These are phyloP conservation scores for Rhizoclosmatium sp. DNA, from an alignment of 192 early-diverging fungal species.

Conservation along the genomic window DNA sequence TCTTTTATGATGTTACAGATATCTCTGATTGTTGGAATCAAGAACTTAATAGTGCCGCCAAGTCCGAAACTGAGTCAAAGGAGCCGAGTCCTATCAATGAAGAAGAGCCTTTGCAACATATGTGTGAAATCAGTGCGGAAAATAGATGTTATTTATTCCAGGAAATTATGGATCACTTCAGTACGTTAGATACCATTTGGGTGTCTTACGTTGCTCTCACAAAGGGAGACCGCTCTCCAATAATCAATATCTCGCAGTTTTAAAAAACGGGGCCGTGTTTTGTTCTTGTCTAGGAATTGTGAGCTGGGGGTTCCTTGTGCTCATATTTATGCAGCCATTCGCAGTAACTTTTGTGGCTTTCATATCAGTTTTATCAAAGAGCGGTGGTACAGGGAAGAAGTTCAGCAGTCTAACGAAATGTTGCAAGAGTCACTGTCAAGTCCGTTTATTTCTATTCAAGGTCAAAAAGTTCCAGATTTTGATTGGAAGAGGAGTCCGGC, in stretches of 20 bases:
- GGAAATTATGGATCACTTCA: neutral
- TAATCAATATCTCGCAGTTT: neutral
- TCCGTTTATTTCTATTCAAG: neutral
- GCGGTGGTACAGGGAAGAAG: neutral
- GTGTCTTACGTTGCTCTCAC: neutral
- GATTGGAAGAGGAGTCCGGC: neutral
- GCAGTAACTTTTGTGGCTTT: neutral
- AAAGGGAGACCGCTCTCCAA: neutral
- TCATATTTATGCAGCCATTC: neutral
- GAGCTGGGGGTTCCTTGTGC: neutral
- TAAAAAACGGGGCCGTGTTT: neutral
- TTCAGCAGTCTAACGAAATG: neutral
- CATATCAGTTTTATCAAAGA: neutral
- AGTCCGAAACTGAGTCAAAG: too few species aligned
- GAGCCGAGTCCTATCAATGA: neutral
- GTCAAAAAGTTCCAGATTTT: neutral
- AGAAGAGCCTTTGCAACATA: neutral
- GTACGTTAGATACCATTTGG: neutral
- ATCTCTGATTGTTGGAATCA: neutral
- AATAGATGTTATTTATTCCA: neutral
- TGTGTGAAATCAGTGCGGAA: neutral
- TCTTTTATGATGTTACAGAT: neutral
- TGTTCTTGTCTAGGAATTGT: neutral
- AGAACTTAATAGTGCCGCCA: neutral
- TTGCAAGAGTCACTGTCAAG: neutral